Evolutionary conservation across 2,329 filamentous ascomycete genomes (phyloP).

Genomic region (Aspergillus texensis): DNA sequence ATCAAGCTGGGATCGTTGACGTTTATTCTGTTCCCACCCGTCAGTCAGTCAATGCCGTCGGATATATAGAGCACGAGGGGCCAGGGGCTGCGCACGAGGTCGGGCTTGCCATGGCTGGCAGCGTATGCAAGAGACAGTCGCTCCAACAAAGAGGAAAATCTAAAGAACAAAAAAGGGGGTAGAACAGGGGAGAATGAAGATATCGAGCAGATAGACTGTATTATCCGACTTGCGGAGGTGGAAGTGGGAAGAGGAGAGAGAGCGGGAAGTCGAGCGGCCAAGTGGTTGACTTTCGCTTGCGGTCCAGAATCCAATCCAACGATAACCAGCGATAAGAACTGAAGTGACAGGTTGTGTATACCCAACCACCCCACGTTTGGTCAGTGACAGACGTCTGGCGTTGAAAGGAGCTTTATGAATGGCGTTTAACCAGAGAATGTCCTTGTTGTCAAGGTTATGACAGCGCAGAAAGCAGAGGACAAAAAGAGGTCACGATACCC

Average conservation of each 20-base stretch:
- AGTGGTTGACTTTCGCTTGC: constrained; percentile 21
- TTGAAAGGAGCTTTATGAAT: not conserved
- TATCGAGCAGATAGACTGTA: constrained; percentile 12
- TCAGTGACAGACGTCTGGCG: not conserved
- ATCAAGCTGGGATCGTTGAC: constrained; percentile 72
- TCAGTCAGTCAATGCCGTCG: constrained; percentile 27
- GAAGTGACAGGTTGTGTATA: not conserved
- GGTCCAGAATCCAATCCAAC: constrained; percentile 10
- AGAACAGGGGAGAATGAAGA: not conserved
- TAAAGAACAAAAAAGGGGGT: constrained; percentile 7
- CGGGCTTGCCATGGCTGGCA: constrained; percentile 49
- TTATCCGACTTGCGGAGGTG: constrained; percentile 13
- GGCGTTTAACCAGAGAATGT: not conserved
- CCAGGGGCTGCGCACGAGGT: constrained; percentile 46
- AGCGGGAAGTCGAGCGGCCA: constrained; percentile 22
- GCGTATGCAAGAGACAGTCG: constrained; percentile 18
- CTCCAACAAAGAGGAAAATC: constrained; percentile 10
- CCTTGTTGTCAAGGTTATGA: not conserved
- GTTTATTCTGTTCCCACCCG: constrained; percentile 59
- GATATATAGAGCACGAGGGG: constrained; percentile 26
- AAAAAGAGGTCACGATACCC: not conserved
- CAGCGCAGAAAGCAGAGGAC: not conserved
- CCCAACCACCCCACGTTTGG: constrained; percentile 1
- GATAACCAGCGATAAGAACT: constrained; percentile 1
- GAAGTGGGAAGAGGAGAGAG: constrained; percentile 17